Evolutionary conservation across 768 basidiomycete species (phyloP).

Genomic region (Russula abietina): DNA sequence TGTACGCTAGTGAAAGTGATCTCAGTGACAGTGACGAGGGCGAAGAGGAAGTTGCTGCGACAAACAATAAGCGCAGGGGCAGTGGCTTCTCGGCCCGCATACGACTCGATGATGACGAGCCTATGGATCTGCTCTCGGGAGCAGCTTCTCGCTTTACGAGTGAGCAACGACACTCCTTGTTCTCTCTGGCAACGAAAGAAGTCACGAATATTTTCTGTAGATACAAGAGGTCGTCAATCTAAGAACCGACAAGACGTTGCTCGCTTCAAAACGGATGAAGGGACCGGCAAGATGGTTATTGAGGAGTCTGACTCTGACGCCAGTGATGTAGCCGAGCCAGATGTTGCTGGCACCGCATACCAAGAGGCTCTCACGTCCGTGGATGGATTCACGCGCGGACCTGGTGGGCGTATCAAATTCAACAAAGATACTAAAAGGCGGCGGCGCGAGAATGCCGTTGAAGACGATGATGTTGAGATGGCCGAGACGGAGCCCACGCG

Average conservation of each 20-base stretch:
- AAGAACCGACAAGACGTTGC: slow-evolving; percentile 84
- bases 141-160: slow-evolving; percentile 65
- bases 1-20: slow-evolving; percentile 96
- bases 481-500: slow-evolving; percentile 54
- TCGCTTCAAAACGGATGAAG: slow-evolving; percentile 81
- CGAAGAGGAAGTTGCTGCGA: slow-evolving; percentile 33
- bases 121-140: slow-evolving; percentile 89
- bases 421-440: slow-evolving; percentile 97
- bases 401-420: slow-evolving; percentile 84
- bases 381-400: slow-evolving; percentile 85
- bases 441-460: slow-evolving; percentile 59
- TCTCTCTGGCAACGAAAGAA: background rate
- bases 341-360: slow-evolving; percentile 71
- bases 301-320: slow-evolving; percentile 49
- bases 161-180: slow-evolving; percentile 35
- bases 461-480: slow-evolving; percentile 65
- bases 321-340: slow-evolving; percentile 41
- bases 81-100: slow-evolving; percentile 54
- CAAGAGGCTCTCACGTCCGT: slow-evolving; percentile 74
- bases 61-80: slow-evolving; percentile 36
- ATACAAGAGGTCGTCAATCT: slow-evolving; percentile 43
- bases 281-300: slow-evolving; percentile 76
- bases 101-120: slow-evolving; percentile 83
- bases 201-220: slow-evolving; percentile 31
- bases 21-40: slow-evolving; percentile 67